Evolutionary conservation across 2,329 filamentous ascomycete genomes (phyloP), one percentile per base, ranked within the genome.

Genomic region (Stachybotrys chlorohalonatus): DNA sequence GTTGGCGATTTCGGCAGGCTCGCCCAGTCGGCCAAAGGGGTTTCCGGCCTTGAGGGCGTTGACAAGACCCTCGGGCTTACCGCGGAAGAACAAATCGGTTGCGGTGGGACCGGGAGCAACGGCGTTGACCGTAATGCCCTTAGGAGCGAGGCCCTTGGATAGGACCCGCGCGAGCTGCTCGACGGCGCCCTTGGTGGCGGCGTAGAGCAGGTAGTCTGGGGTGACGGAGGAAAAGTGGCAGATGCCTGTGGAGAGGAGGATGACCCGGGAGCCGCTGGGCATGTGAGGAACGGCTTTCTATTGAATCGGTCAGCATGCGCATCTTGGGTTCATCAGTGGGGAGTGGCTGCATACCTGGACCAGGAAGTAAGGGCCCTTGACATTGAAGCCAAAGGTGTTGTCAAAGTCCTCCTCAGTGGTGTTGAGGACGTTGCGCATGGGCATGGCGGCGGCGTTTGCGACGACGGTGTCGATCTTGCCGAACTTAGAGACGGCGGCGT

Each of bases 401-500:
- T 83, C 79, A 61, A 78, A 84, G 57, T 76, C 71, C 7, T 67
- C 71, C 62, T 83, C 78, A 0, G 72, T 79, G 1, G 75, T 73
- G 24, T 68, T 61, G 39, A 75, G 73, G 13, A 85, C 68, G 51
- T 75, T 73, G n/a, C 69, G 72, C 68, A 80, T 74, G 2, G 68
- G 68, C 67, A 82, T 69, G 4, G 77, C 62, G 0, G 76, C 83
- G 0, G 83, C 81, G 57, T 81, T 84, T 2, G 77, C 71, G 49
- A 86, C 70, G 3, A 85, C 58, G 45, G 84, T 75, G 68, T 87
- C 83, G 58, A 86, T 78, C 56, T 74, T 75, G 31, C 77, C 77
- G 58, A 79, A 84, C 47, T 70, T 72, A 2, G 70, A 60, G 1
- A 84, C 70, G 0, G 78, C 72, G 7, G 70, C 67, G 1, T 73